A percentile compares a stretch with the other conserved stretches of the same genome.
phyloP scores from a whole-genome alignment of 1,284 basidiomycete species.

The Trichosporon asahii region DNA sequence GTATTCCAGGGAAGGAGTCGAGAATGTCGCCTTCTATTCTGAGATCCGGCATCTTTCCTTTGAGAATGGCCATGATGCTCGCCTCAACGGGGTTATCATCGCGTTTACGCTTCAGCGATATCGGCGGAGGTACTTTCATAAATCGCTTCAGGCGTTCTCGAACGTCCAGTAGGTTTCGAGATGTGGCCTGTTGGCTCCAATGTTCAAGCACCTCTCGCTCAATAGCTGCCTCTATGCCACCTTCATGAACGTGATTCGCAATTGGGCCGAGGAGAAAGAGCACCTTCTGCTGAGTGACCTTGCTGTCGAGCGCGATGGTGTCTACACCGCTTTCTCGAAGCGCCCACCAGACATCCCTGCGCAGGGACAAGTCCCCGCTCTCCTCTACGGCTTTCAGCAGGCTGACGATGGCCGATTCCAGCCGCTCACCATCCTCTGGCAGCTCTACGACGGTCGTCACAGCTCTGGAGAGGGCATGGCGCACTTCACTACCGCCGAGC shows the following conservation, averaged over 20 bases:
- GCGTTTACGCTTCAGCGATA: slow-evolving; percentile 21
- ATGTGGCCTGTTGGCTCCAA: slow-evolving; percentile 10
- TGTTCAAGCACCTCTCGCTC: slow-evolving; percentile 1
- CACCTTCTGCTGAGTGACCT: slow-evolving; percentile 7
- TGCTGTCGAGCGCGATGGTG: background rate
- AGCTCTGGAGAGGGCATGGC: slow-evolving; percentile 23
- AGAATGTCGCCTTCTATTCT: slow-evolving; percentile 14
- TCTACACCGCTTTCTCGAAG: slow-evolving; percentile 1
- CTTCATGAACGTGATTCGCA: background rate
- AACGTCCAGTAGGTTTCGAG: slow-evolving; percentile 7
- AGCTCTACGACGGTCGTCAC: slow-evolving; percentile 19
- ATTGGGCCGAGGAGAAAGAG: slow-evolving; percentile 16
- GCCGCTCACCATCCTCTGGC: slow-evolving; percentile 13
- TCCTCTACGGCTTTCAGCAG: slow-evolving; percentile 16
- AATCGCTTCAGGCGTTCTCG: slow-evolving; percentile 14
- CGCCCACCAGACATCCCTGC: slow-evolving; percentile 32
- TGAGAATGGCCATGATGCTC: slow-evolving; percentile 7
- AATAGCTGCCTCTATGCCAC: background rate
- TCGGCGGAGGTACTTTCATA: slow-evolving; percentile 12
- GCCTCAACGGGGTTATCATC: slow-evolving; percentile 8
- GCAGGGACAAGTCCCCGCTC: slow-evolving; percentile 17
- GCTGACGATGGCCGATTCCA: slow-evolving; percentile 12
- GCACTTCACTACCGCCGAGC: background rate
- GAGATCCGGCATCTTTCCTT: slow-evolving; percentile 16
- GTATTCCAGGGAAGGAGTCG: background rate